These are phyloP conservation scores for Beauveria medogensis DNA, from an alignment of 2,329 filamentous ascomycete genomes.

Conservation along the genomic window DNA sequence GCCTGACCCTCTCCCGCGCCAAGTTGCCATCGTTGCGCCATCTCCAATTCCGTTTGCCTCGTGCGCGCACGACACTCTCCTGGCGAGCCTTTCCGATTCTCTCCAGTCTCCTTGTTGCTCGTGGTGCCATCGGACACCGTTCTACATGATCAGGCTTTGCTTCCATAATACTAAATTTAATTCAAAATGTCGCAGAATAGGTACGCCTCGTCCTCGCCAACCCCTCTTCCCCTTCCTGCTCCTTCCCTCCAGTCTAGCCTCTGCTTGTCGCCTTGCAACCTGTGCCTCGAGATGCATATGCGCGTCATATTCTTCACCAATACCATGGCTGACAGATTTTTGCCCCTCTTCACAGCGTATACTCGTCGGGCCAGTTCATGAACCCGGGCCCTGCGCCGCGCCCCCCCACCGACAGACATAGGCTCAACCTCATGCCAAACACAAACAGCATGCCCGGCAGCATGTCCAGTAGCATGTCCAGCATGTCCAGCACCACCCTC, in stretches of 20 bases:
- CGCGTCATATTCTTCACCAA: background rate
- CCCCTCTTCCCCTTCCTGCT: background rate
- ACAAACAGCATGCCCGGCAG: conserved; percentile 61
- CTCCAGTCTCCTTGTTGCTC: background rate
- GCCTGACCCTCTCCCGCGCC: background rate
- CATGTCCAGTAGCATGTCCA: conserved; percentile 50
- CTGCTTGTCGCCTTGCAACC: background rate
- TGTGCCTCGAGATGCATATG: too few relatives aligned
- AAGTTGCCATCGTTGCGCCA: background rate
- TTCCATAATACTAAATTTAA: conserved; percentile 9
- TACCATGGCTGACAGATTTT: background rate
- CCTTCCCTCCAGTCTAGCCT: background rate
- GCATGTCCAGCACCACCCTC: conserved; percentile 44
- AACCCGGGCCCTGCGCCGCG: conserved; percentile 92
- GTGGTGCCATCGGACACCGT: background rate
- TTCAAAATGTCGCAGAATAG: conserved; percentile 14
- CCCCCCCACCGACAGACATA: conserved; percentile 76
- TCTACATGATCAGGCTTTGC: background rate
- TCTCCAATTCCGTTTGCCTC: conserved; percentile 1
- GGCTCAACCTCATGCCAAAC: conserved; percentile 71
- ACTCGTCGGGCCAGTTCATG: conserved; percentile 70
- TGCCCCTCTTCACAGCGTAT: conserved; percentile 27
- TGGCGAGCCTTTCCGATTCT: background rate
- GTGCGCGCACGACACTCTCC: background rate
- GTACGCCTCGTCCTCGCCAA: conserved; percentile 5